phyloP scores from a whole-genome alignment of 1,139 yeast genomes.

The Arxiozyma slooffiae region DNA sequence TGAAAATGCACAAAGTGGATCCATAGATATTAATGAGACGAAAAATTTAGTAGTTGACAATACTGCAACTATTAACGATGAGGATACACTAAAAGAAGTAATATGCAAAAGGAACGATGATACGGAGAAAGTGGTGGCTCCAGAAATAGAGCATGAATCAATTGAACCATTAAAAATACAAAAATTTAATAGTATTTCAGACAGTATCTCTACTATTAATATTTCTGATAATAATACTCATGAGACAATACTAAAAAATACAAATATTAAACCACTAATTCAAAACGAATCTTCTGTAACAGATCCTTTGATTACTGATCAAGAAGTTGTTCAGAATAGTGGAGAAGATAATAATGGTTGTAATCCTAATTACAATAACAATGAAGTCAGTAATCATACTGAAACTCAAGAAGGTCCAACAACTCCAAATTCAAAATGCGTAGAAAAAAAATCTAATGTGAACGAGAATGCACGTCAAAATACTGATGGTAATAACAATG shows the following conservation, averaged over 20 bases:
- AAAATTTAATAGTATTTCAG: background rate
- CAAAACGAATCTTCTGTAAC: background rate
- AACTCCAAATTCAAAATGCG: background rate
- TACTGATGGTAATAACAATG: too few species aligned
- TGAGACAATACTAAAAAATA: background rate
- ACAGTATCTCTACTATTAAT: background rate
- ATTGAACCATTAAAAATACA: background rate
- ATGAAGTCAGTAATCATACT: background rate
- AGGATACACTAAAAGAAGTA: background rate
- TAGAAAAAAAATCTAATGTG: background rate
- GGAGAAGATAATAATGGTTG: background rate
- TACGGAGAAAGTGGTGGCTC: background rate
- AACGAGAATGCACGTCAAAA: too few species aligned
- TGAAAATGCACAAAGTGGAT: background rate
- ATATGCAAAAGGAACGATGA: background rate
- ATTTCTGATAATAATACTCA: too few species aligned
- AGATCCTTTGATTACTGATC: background rate
- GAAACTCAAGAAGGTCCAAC: background rate
- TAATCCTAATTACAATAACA: background rate
- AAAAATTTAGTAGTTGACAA: background rate
- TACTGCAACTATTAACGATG: background rate
- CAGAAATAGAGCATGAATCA: background rate
- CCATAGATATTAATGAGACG: background rate
- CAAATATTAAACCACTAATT: background rate
- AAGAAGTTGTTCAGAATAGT: background rate